These are phyloP conservation scores for Sporothrix sp. DNA, from an alignment of 2,329 filamentous ascomycete genomes.

Conservation along the genomic window DNA sequence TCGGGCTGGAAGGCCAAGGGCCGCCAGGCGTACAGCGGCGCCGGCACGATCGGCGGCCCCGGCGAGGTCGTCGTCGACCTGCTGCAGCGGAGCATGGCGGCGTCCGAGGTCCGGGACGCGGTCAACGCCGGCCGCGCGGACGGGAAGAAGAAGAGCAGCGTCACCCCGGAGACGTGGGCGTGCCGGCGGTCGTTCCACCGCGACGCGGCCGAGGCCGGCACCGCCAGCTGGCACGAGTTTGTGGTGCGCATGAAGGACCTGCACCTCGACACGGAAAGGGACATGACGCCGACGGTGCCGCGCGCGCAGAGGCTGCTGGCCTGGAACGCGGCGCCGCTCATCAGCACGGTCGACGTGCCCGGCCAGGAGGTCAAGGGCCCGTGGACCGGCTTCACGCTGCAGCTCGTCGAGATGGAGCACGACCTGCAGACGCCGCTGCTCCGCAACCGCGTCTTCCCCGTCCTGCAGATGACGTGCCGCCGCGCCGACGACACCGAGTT, in stretches of 20 bases:
- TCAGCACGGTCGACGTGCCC: constrained; percentile 25
- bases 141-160: constrained; percentile 13
- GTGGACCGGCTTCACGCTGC: constrained; percentile 38
- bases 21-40: constrained; percentile 33
- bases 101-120: constrained; percentile 13
- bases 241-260: constrained; percentile 46
- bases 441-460: constrained; percentile 55
- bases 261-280: constrained; percentile 46
- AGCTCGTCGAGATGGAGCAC: constrained; percentile 57
- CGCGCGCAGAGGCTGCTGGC: constrained; percentile 34
- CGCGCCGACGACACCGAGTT: constrained; percentile 36
- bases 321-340: constrained; percentile 36
- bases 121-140: background rate
- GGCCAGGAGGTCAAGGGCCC: constrained; percentile 23
- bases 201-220: constrained; percentile 39
- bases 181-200: constrained; percentile 53
- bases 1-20: constrained; percentile 30
- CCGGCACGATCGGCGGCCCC: constrained; percentile 20
- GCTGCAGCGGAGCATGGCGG: constrained; percentile 39
- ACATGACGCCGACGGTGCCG: constrained; percentile 48
- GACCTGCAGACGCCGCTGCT: constrained; percentile 48
- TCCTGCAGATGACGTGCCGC: constrained; percentile 50
- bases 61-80: constrained; percentile 44
- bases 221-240: constrained; percentile 57
- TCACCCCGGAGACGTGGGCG: constrained; percentile 48